Percentiles rank a stretch among this genome's conserved stretches.
phyloP scores from a whole-genome alignment of 257 asterid species.

The Fraxinus americana region DNA sequence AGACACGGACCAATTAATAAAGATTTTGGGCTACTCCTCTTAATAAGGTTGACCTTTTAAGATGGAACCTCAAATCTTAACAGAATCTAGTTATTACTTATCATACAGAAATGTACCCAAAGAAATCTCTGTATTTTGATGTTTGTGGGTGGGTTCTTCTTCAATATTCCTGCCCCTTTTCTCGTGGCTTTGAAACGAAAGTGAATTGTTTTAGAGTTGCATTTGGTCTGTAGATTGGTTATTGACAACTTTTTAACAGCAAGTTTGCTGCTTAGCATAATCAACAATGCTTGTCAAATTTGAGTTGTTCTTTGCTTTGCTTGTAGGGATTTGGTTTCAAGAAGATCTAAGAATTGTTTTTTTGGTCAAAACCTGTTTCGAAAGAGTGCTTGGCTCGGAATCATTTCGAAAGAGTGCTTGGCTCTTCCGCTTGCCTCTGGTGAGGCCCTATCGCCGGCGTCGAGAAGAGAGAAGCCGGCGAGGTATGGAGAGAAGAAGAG shows the following conservation, averaged over 20 bases:
- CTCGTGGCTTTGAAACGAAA: constrained; percentile 2
- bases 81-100: constrained; percentile 11
- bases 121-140: background rate
- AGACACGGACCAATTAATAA: no score
- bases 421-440: no score
- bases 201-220: background rate
- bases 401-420: background rate
- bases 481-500: no score
- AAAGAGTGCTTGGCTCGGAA: background rate
- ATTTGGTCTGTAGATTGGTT: background rate
- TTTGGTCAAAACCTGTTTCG: background rate
- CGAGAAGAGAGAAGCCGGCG: no score
- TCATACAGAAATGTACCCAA: background rate
- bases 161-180: background rate
- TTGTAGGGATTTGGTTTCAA: constrained; percentile 2
- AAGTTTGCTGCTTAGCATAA: background rate
- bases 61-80: no score
- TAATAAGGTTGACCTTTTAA: no score
- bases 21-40: no score
- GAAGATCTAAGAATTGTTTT: no score
- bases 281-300: background rate
- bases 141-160: background rate
- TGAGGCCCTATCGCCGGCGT: no score
- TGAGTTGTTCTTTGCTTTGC: no score
- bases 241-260: background rate